Evolutionary conservation across 805 yeast species (phyloP).

Genomic region (Kodamaea sagamina): DNA sequence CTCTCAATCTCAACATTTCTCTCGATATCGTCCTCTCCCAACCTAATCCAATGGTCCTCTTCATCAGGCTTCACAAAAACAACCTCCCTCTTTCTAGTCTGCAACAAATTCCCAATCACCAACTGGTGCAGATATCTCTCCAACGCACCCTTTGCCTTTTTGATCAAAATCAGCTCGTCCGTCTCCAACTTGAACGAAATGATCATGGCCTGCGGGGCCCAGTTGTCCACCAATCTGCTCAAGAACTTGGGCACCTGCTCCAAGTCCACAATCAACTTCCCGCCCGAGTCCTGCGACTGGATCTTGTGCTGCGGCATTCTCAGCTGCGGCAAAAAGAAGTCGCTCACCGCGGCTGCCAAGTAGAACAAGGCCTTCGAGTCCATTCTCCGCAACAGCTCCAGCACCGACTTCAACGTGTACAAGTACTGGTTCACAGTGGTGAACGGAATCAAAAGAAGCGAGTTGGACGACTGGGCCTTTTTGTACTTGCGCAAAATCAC

Average conservation of each 20-base stretch:
- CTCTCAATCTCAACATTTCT: conserved; percentile 69
- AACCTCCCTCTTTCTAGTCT: conserved; percentile 84
- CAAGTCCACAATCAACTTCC: conserved; percentile 77
- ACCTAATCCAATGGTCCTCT: conserved; percentile 50
- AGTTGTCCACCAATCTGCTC: conserved; percentile 79
- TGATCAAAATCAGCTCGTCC: conserved; percentile 65
- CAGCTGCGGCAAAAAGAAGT: conserved; percentile 86
- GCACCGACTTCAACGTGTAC: conserved; percentile 73
- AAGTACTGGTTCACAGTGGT: conserved; percentile 94
- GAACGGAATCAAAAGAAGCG: conserved; percentile 76
- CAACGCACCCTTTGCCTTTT: conserved; percentile 78
- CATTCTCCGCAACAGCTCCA: conserved; percentile 56
- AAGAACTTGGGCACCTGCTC: conserved; percentile 97
- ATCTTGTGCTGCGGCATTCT: conserved; percentile 92
- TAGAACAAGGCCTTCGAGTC: conserved; percentile 71
- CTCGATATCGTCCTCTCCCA: conserved; percentile 44
- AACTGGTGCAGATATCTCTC: conserved; percentile 87
- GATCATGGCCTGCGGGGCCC: conserved; percentile 96
- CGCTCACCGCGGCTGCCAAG: conserved; percentile 97
- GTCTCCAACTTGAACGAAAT: conserved; percentile 94
- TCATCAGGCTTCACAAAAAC: conserved; percentile 68
- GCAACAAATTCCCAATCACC: conserved; percentile 90
- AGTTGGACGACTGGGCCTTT: conserved; percentile 49
- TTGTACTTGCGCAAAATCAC: conserved; percentile 57
- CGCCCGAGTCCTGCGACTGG: conserved; percentile 70